Evolutionary conservation across 1,284 basidiomycete species (phyloP).

Genomic region (Tilletia caries): DNA sequence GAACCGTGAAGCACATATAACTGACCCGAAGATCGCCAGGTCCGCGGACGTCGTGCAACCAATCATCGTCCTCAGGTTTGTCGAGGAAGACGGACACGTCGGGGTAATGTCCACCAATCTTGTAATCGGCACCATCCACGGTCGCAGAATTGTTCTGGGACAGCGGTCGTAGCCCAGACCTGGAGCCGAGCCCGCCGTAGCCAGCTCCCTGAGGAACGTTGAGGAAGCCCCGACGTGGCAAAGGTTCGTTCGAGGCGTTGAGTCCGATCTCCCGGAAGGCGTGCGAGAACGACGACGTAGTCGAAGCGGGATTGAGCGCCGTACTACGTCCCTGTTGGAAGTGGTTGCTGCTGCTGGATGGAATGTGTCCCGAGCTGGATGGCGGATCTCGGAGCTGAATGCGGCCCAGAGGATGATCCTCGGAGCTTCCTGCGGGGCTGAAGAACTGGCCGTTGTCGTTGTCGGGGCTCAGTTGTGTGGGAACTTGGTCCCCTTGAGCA

Average conservation of each 20-base stretch:
- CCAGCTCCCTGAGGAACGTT: not conserved
- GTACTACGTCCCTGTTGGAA: too few species aligned
- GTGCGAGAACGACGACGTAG: not conserved
- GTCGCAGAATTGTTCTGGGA: not conserved
- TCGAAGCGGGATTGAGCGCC: too few species aligned
- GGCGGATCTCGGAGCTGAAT: too few species aligned
- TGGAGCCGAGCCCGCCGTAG: not conserved
- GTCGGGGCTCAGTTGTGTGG: too few species aligned
- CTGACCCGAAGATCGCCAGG: not conserved
- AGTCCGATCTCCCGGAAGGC: not conserved
- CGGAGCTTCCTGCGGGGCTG: too few species aligned
- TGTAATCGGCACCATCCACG: not conserved
- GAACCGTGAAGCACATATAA: conserved; percentile 7
- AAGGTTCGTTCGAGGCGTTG: not conserved
- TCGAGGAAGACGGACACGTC: not conserved
- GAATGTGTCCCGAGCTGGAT: too few species aligned
- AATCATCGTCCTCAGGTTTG: conserved; percentile 2
- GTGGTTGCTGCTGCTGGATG: too few species aligned
- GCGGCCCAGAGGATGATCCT: too few species aligned
- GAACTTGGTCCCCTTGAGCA: too few species aligned
- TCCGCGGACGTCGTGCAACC: not conserved
- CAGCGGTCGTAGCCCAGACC: not conserved
- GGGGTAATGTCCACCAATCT: not conserved
- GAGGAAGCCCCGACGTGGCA: not conserved
- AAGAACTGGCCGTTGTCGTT: too few species aligned